Evolutionary conservation across 1,284 basidiomycete species (phyloP), one percentile per base, ranked within the genome.

Genomic region (Sparassis latifolia): DNA sequence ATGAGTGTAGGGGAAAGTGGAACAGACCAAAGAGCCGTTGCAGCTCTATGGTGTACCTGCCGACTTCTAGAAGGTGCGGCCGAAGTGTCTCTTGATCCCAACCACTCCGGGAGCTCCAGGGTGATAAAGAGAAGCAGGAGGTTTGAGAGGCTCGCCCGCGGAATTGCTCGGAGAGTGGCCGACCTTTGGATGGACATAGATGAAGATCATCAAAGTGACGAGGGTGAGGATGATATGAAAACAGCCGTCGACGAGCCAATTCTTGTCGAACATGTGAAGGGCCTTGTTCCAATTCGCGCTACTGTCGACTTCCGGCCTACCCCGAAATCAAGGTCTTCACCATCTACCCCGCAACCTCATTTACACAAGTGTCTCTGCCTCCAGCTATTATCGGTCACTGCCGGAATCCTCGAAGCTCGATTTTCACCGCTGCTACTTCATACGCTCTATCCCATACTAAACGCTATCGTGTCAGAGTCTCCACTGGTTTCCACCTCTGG

Each of bases 21-120:
- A 32, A 68, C 66, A 31, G 72, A 73, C 6, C 67, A 61, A 6
- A 70, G 74, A 37, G 76, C 83, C 2, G 82, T 82, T 1, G 79
- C 90, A 0, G 89, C 89, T 1, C 69, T 93, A n/a, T 95, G 92
- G 89, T 88, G 88, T 59, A 85, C 86, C 0, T 77, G 79, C 54
- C 74, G 78, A 46, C 66, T 96, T 0, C 65, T 96, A 48, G 84
- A 90, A 55, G 93, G 93, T 2, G 72, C 86, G 3, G 69, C 77
- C 0, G 67, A 68, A 1, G 66, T 84, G 2, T 69, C 68, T 7
- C 63, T 83, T 6, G 64, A 58, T 27, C 61, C 65, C 2, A 63
- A 61, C 4, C 58, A 58, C n/a, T 56, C 54, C n/a, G 44, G 48
- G 2, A 51, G 60, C 29, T 48, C 62, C 3, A 50, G 58, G 35